Conservation (phyloP, 75 land plant genomes). For the Cupressus sempervirens region DNA sequence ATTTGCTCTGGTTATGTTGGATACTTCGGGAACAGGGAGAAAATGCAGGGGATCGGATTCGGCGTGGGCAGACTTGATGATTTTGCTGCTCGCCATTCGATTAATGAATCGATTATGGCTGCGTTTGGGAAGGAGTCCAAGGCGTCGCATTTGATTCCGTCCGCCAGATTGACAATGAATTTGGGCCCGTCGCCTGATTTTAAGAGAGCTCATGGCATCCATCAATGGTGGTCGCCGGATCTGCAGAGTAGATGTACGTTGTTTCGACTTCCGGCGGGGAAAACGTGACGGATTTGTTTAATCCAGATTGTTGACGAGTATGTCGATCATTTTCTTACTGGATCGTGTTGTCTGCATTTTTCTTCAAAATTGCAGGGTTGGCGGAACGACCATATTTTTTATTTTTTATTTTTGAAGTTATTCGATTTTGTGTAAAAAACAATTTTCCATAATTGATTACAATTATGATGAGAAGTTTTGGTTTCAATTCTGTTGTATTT, state of each 20-base stretch:
- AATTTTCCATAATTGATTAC: too few species aligned
- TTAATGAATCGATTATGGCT: conserved; percentile 29
- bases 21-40: conserved; percentile 45
- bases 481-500: too few species aligned
- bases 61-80: conserved; percentile 45
- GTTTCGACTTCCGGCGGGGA: not conserved
- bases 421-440: too few species aligned
- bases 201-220: conserved; percentile 59
- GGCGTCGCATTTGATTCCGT: conserved; percentile 44
- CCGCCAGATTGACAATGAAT: conserved; percentile 37
- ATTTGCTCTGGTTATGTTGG: conserved; percentile 57
- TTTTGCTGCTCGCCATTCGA: conserved; percentile 44
- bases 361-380: too few species aligned
- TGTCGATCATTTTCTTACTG: too few species aligned
- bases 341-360: too few species aligned
- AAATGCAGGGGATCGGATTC: conserved; percentile 51
- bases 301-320: too few species aligned
- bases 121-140: conserved; percentile 37
- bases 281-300: not conserved
- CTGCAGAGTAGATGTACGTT: not conserved
- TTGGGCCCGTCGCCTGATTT: conserved; percentile 25
- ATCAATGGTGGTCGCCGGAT: conserved; percentile 68
- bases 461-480: too few species aligned
- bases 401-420: too few species aligned
- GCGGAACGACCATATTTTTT: too few species aligned